Evolutionary conservation across 1,139 yeast genomes (phyloP), one percentile per base, ranked within the genome.

Genomic region (Ogataea hybrid): DNA sequence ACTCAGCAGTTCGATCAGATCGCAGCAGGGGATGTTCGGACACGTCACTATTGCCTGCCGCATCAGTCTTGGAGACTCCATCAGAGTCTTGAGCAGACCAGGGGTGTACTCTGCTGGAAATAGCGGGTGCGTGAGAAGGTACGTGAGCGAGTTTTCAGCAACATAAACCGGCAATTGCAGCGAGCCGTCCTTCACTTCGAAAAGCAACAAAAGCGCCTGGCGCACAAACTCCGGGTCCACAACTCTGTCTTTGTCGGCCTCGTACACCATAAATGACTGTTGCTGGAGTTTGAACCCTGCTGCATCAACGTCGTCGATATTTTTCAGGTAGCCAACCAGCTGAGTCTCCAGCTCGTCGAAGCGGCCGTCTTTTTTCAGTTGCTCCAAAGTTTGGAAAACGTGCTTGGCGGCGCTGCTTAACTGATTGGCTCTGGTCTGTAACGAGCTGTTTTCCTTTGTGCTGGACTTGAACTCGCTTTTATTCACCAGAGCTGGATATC

Each of bases 11-110:
- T 65, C 59, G 32, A 86, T 66, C 22, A 89, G 69, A 46, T 86
- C 95, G 5, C 63, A 61, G 39, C 85, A 70, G 5, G 84, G 73
- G 32, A 89, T 65, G 46, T 81, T 79, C 3, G 88, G 85, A 50
- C 94, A 83, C 1, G 92, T 81, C 11, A 81, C 84, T 39, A 88
- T 74, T 1, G 95, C 92, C 60, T 85, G 95, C 62, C 88, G 79
- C 60, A 84, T 73, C 45, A 89, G 70, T 41, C 84, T 75, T 29
- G 85, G 79, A 17, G 63, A 59, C 3, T 65, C 51, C 44, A 67
- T 65, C 29, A 88, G 70, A 36, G 73, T 69, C 16, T 49, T 43
- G 37, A 86, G 62, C 36, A 90, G 63, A 1, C 80, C 82, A 2
- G 67, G 66, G 6, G 86, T 70, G 52, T 70, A 76, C 17, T 70